phyloP scores from a whole-genome alignment of 225 moss, liverwort and hornwort species.

The Polytrichum commune region DNA sequence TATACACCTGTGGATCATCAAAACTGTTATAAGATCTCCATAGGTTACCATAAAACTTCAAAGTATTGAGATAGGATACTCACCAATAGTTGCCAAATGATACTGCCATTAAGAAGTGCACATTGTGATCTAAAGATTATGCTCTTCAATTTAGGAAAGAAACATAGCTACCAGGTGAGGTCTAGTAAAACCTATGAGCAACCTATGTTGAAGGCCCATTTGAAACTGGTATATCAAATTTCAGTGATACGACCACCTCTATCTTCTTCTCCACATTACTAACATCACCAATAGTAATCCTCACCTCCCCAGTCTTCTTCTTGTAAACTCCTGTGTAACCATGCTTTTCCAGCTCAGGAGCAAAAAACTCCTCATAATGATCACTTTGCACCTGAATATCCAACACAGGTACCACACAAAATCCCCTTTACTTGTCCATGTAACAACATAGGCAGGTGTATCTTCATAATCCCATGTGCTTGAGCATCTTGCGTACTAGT shows the following conservation, averaged over 20 bases:
- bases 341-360: conserved; percentile 96
- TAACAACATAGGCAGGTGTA: background rate
- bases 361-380: conserved; percentile 94
- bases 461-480: background rate
- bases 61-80: too few relatives aligned
- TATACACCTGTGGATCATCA: conserved; percentile 65
- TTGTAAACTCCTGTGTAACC: conserved; percentile 96
- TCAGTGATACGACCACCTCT: background rate
- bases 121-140: too few relatives aligned
- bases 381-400: conserved; percentile 89
- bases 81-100: too few relatives aligned
- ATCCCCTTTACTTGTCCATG: too few relatives aligned
- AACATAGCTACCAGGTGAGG: background rate
- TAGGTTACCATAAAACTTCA: background rate
- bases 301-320: conserved; percentile 94
- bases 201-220: too few relatives aligned
- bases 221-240: too few relatives aligned
- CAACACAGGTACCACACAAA: conserved; percentile 3
- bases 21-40: background rate
- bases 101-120: too few relatives aligned
- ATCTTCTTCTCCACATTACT: background rate
- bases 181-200: background rate
- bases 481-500: background rate
- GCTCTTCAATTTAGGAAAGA: background rate
- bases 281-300: background rate